These are phyloP conservation scores for Phytophthora fragariae DNA, from an alignment of 352 stramenopile genomes.

Conservation along the genomic window DNA sequence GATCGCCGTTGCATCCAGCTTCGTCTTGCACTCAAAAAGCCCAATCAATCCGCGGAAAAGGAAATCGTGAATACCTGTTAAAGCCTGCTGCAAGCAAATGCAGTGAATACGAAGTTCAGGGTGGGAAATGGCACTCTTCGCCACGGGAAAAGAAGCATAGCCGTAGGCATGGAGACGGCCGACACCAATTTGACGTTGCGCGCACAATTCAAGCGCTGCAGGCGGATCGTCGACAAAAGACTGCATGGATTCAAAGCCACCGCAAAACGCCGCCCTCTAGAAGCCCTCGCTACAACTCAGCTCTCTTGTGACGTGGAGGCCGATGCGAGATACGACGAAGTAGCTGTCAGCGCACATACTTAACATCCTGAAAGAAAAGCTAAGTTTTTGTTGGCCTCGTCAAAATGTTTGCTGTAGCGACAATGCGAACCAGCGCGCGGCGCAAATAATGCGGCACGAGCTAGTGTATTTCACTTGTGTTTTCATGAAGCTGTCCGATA, in stretches of 20 bases:
- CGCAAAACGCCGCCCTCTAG: background rate
- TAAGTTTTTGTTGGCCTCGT: background rate
- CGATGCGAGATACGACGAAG: background rate
- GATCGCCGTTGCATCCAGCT: background rate
- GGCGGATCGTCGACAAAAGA: conserved; percentile 45
- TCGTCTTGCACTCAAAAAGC: background rate
- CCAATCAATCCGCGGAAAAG: background rate
- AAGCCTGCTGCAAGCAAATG: background rate
- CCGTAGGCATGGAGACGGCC: conserved; percentile 1
- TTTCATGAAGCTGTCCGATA: background rate
- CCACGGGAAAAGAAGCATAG: background rate
- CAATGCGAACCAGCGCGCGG: background rate
- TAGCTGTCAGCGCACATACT: background rate
- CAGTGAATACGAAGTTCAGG: background rate
- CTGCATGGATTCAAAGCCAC: conserved; percentile 35
- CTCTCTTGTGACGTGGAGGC: background rate
- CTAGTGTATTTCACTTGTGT: background rate
- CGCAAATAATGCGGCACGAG: background rate
- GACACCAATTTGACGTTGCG: conserved; percentile 24
- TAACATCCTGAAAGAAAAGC: background rate
- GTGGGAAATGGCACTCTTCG: background rate
- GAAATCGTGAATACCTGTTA: background rate
- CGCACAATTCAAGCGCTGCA: conserved; percentile 46
- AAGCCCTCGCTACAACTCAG: background rate
- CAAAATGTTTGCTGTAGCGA: background rate